These are phyloP conservation scores for Sphagnum fallax DNA, from an alignment of 228 moss, liverwort and hornwort genomes.

Conservation along the genomic window DNA sequence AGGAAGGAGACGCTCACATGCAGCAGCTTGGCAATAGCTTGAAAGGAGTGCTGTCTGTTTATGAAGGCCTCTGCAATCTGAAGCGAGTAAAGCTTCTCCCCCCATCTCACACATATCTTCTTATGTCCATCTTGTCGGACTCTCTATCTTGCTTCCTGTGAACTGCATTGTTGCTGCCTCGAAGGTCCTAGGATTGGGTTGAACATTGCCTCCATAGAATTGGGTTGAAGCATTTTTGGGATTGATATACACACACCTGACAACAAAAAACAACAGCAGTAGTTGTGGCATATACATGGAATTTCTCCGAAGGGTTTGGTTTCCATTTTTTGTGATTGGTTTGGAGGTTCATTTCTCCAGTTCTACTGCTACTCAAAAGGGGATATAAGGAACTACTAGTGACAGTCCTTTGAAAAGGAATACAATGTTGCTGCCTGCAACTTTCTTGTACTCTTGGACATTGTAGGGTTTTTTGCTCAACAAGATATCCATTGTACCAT, in stretches of 20 bases:
- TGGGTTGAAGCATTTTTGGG: too few species aligned
- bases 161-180: background rate
- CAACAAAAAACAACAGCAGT: too few species aligned
- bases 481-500: background rate
- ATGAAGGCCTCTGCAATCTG: constrained; percentile 36
- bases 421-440: too few species aligned
- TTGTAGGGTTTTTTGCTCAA: background rate
- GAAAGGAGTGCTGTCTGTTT: constrained; percentile 30
- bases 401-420: too few species aligned
- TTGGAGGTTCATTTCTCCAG: background rate
- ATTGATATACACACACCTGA: too few species aligned
- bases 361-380: too few species aligned
- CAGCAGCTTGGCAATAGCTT: constrained; percentile 30
- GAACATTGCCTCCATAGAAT: too few species aligned
- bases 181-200: background rate
- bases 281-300: too few species aligned
- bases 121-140: background rate
- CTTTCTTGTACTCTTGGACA: background rate
- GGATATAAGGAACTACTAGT: too few species aligned
- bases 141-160: background rate
- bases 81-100: constrained; percentile 22
- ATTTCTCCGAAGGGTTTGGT: too few species aligned
- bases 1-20: constrained; percentile 24
- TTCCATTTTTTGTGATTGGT: background rate
- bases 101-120: background rate